Percentiles rank a stretch among this genome's conserved stretches.
Conservation (phyloP, 306 rosid species). For the Neltuma alba region DNA sequence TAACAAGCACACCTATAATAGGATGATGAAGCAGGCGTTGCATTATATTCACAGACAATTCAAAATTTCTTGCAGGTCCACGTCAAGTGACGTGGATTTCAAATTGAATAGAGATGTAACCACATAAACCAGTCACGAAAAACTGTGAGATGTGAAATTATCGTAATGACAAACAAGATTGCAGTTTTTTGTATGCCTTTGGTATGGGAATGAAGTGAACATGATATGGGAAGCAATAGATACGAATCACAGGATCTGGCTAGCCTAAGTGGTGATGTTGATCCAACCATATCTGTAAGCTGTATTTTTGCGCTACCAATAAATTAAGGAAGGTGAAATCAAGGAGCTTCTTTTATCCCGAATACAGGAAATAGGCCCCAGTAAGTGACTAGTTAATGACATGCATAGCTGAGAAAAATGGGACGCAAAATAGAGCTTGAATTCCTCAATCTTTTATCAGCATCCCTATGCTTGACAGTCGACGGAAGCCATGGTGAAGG, state of each 20-base stretch:
- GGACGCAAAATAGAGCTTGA: constrained; percentile 3
- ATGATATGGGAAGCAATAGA: constrained; percentile 16
- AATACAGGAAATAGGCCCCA: not conserved
- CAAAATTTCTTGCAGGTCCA: not conserved
- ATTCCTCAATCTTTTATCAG: not conserved
- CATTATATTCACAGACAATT: not conserved
- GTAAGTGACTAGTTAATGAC: not conserved
- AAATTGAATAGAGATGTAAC: not conserved
- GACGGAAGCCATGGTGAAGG: not conserved
- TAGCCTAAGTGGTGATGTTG: constrained; percentile 11
- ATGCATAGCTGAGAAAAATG: not conserved
- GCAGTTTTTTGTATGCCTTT: not conserved
- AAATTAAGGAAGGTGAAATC: constrained; percentile 16
- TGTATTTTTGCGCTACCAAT: not conserved
- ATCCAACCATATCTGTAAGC: constrained; percentile 24
- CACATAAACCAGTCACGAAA: not conserved
- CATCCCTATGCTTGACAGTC: not conserved
- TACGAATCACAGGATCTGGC: constrained; percentile 15
- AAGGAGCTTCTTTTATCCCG: constrained; percentile 9
- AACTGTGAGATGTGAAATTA: not conserved
- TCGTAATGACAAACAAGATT: not conserved
- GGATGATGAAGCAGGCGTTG: not conserved
- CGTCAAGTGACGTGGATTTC: not conserved
- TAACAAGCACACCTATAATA: constrained; percentile 1
- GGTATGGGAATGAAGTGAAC: not conserved